Conservation (phyloP, 805 yeast genomes). For the Nakazawaea populi region DNA sequence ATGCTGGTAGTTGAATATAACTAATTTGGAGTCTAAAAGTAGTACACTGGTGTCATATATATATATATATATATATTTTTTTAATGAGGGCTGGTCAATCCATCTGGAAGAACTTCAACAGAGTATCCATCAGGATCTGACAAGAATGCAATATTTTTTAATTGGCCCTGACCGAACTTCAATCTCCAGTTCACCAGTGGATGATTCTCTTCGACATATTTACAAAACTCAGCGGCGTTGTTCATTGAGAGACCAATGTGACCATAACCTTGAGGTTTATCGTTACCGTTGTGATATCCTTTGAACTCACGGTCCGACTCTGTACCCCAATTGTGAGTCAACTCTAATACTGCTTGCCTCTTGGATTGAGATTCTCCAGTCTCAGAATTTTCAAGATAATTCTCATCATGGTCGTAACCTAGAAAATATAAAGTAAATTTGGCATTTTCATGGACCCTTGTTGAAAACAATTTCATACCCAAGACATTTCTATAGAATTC, state of each 20-base stretch:
- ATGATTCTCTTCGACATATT: slow-evolving; percentile 34
- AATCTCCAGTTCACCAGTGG: slow-evolving; percentile 51
- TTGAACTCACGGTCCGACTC: slow-evolving; percentile 68
- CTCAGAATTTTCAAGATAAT: slow-evolving; percentile 37
- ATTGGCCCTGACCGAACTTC: slow-evolving; percentile 48
- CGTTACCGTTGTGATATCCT: slow-evolving; percentile 80
- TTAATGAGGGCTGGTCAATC: slow-evolving; percentile 10
- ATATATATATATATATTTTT: not conserved
- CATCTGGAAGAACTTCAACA: slow-evolving; percentile 57
- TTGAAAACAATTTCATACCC: slow-evolving; percentile 72
- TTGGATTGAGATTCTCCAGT: slow-evolving; percentile 26
- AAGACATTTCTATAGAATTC: slow-evolving; percentile 73
- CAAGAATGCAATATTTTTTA: slow-evolving; percentile 64
- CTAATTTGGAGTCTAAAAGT: no score
- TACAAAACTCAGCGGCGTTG: slow-evolving; percentile 53
- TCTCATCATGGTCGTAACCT: slow-evolving; percentile 53
- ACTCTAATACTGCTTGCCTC: slow-evolving; percentile 72
- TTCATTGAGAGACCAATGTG: slow-evolving; percentile 73
- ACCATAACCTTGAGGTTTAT: slow-evolving; percentile 76
- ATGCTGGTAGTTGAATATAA: no score
- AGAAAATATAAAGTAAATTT: slow-evolving; percentile 83
- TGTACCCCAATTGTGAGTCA: slow-evolving; percentile 96
- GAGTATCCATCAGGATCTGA: slow-evolving; percentile 90
- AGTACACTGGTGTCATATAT: not conserved
- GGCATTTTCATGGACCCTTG: slow-evolving; percentile 55